Base-by-base conservation (phyloP, 176 grass and related monocot species). In the Hordeum marinum region DNA sequence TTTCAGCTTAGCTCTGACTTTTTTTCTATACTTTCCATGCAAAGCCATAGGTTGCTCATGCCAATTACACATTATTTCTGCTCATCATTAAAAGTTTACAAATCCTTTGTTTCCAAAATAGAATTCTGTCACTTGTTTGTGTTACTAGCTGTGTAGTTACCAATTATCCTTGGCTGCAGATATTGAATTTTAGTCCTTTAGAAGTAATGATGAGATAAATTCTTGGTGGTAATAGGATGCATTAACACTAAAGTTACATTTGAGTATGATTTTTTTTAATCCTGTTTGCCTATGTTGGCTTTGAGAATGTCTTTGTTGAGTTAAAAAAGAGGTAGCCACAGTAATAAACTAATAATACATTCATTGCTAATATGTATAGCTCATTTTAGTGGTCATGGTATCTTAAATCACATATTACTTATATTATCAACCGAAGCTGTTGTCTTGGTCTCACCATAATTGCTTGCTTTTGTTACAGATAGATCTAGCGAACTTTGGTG, bases 401-500 rank as follows among this genome's bases (percentile, higher is more conserved):
- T 78, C 32, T 59, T 36, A 69, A 40, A 23, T 6, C 67, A 64
- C 20, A 24, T 1, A 21, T 32, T 85, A 85, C 3, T 69, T 34
- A 3, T 78, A 70, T 78, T 60, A 42, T 69, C 2, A 66, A 42
- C 8, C 58, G 26, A 74, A 80, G 21, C 52, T 69, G 7, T 63
- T 68, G 59, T 37, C 29, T 17, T 83, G 79, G 14, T 90, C 80
- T 79, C 23, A 84, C 63, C 3, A 3, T n/a, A 84, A 39, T 46
- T 84, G 2, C 23, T 86, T 57, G 5, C 11, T 14, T 88, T 77
- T 85, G 42, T 84, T 72, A 57, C 82, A 92, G 94, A 87, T 97
- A 66, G 96, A 96, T 84, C 84, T 99, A 17, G 79, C 91, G 36
- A 95, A 95, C 81, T 96, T 99, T 84, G 83, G 84, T 77, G 96